A percentile compares a stretch with the other conserved stretches of the same genome.
Evolutionary conservation across 2,329 filamentous ascomycete genomes (phyloP).

Genomic region (Zasmidium angulare): DNA sequence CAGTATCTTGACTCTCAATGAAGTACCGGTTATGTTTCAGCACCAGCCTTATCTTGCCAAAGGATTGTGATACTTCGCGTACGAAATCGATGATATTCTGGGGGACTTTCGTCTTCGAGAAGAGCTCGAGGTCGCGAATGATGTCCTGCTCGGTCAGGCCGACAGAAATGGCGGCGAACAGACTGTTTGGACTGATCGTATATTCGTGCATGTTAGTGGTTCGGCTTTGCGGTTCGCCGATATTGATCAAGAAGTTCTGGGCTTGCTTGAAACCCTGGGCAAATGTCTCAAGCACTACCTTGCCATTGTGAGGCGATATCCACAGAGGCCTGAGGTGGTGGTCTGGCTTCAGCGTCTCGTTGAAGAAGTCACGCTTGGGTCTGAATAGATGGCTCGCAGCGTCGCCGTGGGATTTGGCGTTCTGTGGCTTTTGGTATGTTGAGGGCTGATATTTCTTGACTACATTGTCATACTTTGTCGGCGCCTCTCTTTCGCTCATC

Average conservation of each 20-base stretch:
- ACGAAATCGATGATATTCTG: conserved; percentile 78
- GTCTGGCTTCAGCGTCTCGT: conserved; percentile 79
- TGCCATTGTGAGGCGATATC: conserved; percentile 84
- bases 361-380: conserved; percentile 73
- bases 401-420: conserved; percentile 41
- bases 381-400: conserved; percentile 57
- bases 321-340: conserved; percentile 87
- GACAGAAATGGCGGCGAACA: conserved; percentile 93
- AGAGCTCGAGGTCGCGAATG: conserved; percentile 79
- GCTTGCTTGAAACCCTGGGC: conserved; percentile 82
- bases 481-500: conserved; percentile 31
- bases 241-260: conserved; percentile 92
- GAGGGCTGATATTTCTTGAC: conserved; percentile 56
- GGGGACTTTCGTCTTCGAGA: conserved; percentile 85
- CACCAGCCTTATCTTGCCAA: conserved; percentile 93
- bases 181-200: conserved; percentile 82
- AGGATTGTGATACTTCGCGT: conserved; percentile 80
- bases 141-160: conserved; percentile 89
- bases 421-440: conserved; percentile 47
- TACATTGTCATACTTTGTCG: conserved; percentile 44
- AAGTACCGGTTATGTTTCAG: conserved; percentile 93
- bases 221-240: conserved; percentile 87
- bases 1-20: conserved; percentile 85
- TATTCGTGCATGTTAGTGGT: conserved; percentile 94
- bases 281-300: conserved; percentile 93